Conservation (phyloP, 768 basidiomycete genomes). For the Xerocomus potaroensis region DNA sequence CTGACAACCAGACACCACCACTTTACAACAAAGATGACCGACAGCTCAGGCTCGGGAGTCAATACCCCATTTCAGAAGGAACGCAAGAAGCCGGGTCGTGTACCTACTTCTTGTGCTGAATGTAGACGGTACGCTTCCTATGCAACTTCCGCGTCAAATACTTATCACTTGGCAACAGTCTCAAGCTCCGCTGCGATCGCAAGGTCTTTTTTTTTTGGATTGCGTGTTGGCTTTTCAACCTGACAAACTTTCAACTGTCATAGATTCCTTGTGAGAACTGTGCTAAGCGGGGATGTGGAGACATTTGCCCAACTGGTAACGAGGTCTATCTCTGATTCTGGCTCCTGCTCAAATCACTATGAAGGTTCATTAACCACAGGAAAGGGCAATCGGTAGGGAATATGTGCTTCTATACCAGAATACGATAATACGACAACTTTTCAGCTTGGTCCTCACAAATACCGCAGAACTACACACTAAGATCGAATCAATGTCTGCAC, state of each 20-base stretch:
- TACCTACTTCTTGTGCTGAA: slow-evolving; percentile 41
- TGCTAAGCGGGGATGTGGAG: slow-evolving; percentile 65
- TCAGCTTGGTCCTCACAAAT: slow-evolving; percentile 57
- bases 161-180: slow-evolving; percentile 26
- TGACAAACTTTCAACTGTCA: slow-evolving; percentile 12
- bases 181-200: slow-evolving; percentile 65
- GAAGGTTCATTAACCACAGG: slow-evolving; percentile 53
- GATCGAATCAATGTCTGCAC: slow-evolving; percentile 49
- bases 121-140: slow-evolving; percentile 32
- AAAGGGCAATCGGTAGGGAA: slow-evolving; percentile 51
- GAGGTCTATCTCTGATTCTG: slow-evolving; percentile 1
- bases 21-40: no score
- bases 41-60: slow-evolving; percentile 10
- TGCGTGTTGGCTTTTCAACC: background rate
- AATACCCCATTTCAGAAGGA: slow-evolving; percentile 24
- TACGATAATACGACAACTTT: background rate
- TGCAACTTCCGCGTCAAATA: background rate
- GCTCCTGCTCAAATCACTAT: background rate
- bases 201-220: slow-evolving; percentile 35
- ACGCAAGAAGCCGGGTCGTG: slow-evolving; percentile 46
- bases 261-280: slow-evolving; percentile 80
- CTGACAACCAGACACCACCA: no score
- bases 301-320: slow-evolving; percentile 73
- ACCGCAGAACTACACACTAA: slow-evolving; percentile 68
- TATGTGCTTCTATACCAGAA: background rate